Evolutionary conservation across 2,329 filamentous ascomycete species (phyloP).

Genomic region (Grosmannia serpens): DNA sequence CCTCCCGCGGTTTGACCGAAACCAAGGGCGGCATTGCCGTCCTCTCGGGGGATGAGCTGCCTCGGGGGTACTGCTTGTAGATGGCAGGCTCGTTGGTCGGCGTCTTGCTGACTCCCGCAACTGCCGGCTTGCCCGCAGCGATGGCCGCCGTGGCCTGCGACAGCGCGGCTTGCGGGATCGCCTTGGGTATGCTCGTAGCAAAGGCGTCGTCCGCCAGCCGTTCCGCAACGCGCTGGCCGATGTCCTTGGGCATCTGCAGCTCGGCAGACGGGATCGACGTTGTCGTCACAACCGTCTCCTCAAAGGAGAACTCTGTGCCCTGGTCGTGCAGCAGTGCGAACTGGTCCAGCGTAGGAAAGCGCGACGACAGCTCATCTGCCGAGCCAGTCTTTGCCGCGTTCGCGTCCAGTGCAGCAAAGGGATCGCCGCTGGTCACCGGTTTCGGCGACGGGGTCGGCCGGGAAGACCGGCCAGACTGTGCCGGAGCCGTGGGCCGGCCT

Average conservation of each 20-base stretch:
- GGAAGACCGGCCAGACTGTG: conserved; percentile 18
- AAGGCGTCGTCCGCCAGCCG: conserved; percentile 81
- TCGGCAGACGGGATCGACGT: conserved; percentile 24
- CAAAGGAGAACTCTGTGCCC: conserved; percentile 75
- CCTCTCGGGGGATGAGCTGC: neutral
- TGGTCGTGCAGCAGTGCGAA: conserved; percentile 84
- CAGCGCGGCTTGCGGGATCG: conserved; percentile 9
- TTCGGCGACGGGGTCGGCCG: conserved; percentile 54
- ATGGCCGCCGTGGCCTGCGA: conserved; percentile 8
- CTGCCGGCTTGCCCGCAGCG: no score
- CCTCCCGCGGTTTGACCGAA: conserved; percentile 20
- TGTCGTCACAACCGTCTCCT: conserved; percentile 24
- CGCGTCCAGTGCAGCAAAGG: conserved; percentile 75
- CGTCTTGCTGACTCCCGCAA: conserved; percentile 11
- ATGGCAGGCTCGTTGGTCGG: neutral
- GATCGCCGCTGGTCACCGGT: conserved; percentile 61
- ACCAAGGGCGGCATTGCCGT: neutral
- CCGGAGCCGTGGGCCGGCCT: conserved; percentile 52
- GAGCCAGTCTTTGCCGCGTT: conserved; percentile 37
- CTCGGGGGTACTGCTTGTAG: conserved; percentile 10
- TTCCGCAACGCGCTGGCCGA: conserved; percentile 59
- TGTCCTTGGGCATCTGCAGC: conserved; percentile 23
- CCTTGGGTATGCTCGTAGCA: conserved; percentile 29
- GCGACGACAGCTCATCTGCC: conserved; percentile 68
- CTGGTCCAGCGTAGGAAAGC: conserved; percentile 86